Evolutionary conservation across 2,329 filamentous ascomycete species (phyloP), one percentile per base, ranked within the genome.

Genomic region (Pseudogymnoascus sp.): DNA sequence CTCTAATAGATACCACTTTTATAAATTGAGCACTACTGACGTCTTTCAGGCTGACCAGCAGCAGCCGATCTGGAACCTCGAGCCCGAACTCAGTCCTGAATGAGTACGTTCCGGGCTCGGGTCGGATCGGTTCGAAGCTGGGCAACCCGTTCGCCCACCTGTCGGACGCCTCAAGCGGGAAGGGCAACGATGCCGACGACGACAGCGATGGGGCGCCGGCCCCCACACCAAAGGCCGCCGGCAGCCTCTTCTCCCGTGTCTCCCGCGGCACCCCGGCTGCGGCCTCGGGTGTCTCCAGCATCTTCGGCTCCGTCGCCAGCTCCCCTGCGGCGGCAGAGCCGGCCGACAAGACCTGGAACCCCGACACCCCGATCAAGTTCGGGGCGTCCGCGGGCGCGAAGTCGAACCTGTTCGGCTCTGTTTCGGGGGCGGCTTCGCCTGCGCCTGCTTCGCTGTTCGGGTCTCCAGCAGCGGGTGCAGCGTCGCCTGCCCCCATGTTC

Each of bases 101-200:
- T 61, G 66, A 66, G 13, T 65, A 67, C 65, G 63, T 64, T n/a
- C 51, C 68, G 11, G 67, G 65, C 19, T 67, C 68, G 63, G 61
- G 63, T 45, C 16, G 13, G 57, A 61, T 41, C 34, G 57, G 31
- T 8, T 37, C 34, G 19, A 41, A 23, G 34, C 34, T 61, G 16
- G 69, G 74, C 54, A 86, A 87, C 70, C 85, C 86, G 61, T 88
- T 88, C 70, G 80, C 80, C 23, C 82, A 86, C 68, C 77, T 87
- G 6, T 86, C 84, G 1, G 83, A 84, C 69, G 77, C 76, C 34
- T 83, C 80, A 61, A 85, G 83, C 67, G 80, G 80, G 0, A 77
- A 78, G 37, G 78, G 79, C 65, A 75, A 78, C 43, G 66, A 66
- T 25, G 78, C 72, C 3, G 75, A 79, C 65, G 77, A 74, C 16